Conservation (phyloP, 768 basidiomycete species). For the Agaricus subrufescens region DNA sequence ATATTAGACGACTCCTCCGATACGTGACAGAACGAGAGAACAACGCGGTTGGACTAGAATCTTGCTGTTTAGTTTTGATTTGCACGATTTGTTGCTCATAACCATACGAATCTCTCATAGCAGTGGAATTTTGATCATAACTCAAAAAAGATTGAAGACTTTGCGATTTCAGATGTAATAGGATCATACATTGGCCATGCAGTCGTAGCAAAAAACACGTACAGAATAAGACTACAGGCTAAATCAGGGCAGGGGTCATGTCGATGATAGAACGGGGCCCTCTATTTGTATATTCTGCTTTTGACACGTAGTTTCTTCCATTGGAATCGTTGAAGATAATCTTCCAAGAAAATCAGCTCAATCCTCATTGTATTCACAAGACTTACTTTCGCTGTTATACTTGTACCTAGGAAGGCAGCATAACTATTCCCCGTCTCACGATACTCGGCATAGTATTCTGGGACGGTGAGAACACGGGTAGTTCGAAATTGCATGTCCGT, state of each 20-base stretch:
- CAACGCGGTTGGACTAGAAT: no score
- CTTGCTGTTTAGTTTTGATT: no score
- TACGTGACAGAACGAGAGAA: no score
- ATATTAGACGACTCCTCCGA: no score
- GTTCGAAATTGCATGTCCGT: constrained; percentile 70
- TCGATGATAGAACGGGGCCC: constrained; percentile 77
- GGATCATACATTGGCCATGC: not conserved
- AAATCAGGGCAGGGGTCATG: constrained; percentile 71
- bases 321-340: constrained; percentile 68
- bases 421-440: constrained; percentile 79
- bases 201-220: not conserved
- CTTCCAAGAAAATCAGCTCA: constrained; percentile 30
- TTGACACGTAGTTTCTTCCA: constrained; percentile 71
- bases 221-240: constrained; percentile 16
- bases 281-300: constrained; percentile 67
- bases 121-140: not conserved
- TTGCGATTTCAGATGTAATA: not conserved
- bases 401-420: constrained; percentile 76
- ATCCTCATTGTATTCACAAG: not conserved
- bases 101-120: no score
- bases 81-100: no score
- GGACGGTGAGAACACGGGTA: constrained; percentile 60
- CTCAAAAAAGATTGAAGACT: not conserved
- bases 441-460: constrained; percentile 91
- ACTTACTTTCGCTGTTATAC: constrained; percentile 80